phyloP scores from a whole-genome alignment of 176 grass and related monocot species.

The Tillandsia leiboldiana region DNA sequence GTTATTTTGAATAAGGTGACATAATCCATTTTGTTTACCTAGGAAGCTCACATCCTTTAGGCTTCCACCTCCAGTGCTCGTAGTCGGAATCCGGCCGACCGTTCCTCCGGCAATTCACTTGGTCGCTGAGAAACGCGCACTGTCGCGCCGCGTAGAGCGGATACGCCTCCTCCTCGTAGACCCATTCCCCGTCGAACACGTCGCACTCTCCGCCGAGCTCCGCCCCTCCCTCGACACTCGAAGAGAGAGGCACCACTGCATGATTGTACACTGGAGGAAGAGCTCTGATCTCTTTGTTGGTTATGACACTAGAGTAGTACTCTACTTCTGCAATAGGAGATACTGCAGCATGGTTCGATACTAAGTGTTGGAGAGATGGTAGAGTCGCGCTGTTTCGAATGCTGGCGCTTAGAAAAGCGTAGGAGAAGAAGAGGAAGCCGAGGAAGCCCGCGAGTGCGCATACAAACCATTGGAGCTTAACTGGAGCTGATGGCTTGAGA shows the following conservation, averaged over 20 bases:
- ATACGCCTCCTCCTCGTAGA: slow-evolving; percentile 23
- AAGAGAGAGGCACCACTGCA: not conserved
- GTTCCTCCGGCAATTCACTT: slow-evolving; percentile 53
- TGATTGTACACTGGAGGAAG: not conserved
- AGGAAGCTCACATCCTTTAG: slow-evolving; percentile 11
- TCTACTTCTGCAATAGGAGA: too few relatives aligned
- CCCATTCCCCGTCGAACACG: slow-evolving; percentile 45
- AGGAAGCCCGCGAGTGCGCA: not conserved
- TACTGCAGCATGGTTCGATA: too few relatives aligned
- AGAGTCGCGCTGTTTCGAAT: too few relatives aligned
- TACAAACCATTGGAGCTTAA: too few relatives aligned
- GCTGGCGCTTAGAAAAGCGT: slow-evolving; percentile 11
- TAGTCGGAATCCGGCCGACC: slow-evolving; percentile 45
- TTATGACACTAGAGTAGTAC: too few relatives aligned
- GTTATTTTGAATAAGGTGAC: not conserved
- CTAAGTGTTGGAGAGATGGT: too few relatives aligned
- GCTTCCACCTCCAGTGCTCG: slow-evolving; percentile 60
- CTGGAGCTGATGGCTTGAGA: not conserved
- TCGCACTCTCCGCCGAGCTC: slow-evolving; percentile 17
- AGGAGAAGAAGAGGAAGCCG: slow-evolving; percentile 29
- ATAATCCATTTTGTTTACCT: not conserved
- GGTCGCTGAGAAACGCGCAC: slow-evolving; percentile 58
- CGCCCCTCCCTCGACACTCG: not conserved
- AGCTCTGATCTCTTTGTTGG: not conserved
- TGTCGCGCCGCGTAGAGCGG: slow-evolving; percentile 40